Conservation (phyloP, 2,329 filamentous ascomycete species). For the Hymenoscyphus repandus region DNA sequence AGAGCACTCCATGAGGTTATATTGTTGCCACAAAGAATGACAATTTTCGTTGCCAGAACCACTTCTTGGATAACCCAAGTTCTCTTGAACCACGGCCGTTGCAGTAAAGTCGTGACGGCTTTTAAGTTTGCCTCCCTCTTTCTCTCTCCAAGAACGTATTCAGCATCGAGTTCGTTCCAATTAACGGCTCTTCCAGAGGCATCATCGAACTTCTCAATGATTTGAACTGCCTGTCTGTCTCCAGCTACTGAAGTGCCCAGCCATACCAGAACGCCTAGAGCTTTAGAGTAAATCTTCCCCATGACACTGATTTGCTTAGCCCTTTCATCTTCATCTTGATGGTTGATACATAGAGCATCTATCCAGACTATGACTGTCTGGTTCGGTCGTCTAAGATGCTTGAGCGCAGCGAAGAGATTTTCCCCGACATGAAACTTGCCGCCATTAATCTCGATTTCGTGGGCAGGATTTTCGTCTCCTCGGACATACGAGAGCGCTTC, state of each 20-base stretch:
- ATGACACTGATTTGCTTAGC: conserved; percentile 3
- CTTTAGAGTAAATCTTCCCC: conserved; percentile 3
- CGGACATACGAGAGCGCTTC: background rate
- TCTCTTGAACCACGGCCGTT: too few species aligned
- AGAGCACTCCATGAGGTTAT: too few species aligned
- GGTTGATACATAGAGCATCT: conserved; percentile 11
- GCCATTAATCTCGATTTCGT: background rate
- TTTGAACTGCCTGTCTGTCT: too few species aligned
- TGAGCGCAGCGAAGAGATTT: background rate
- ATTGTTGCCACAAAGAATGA: too few species aligned
- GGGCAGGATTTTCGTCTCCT: background rate
- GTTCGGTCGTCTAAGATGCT: background rate
- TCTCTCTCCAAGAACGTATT: too few species aligned
- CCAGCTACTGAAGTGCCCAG: background rate
- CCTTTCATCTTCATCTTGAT: conserved; percentile 1
- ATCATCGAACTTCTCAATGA: too few species aligned
- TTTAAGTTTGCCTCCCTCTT: too few species aligned
- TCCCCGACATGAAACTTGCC: background rate
- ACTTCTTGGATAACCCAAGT: too few species aligned
- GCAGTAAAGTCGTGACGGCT: too few species aligned
- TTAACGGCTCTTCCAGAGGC: too few species aligned
- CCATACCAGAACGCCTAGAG: background rate
- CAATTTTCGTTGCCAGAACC: too few species aligned
- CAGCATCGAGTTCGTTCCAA: too few species aligned
- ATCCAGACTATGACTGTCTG: background rate